Evolutionary conservation across 768 basidiomycete species (phyloP).

Genomic region (Dioszegia aurantiaca): DNA sequence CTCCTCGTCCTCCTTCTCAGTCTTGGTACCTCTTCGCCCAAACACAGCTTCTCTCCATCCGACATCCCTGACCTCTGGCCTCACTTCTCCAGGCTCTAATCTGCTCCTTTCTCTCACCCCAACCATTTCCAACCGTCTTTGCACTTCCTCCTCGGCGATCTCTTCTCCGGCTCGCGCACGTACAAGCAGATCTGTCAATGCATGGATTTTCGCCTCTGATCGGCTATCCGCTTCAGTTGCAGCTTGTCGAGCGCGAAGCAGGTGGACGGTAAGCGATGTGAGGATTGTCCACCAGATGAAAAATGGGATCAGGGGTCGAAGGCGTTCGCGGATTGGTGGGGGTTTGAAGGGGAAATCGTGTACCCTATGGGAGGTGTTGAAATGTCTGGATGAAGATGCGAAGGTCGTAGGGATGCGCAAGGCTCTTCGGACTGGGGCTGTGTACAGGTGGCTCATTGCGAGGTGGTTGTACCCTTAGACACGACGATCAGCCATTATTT

Average conservation of each 20-base stretch:
- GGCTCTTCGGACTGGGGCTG: not conserved
- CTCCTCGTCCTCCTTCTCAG: slow-evolving; percentile 28
- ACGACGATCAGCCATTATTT: not conserved
- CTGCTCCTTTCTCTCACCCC: slow-evolving; percentile 48
- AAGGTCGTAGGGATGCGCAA: not conserved
- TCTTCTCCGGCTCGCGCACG: slow-evolving; percentile 21
- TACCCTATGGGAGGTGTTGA: too few species aligned
- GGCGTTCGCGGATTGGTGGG: slow-evolving; percentile 46
- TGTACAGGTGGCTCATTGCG: not conserved
- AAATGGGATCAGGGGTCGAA: slow-evolving; percentile 47
- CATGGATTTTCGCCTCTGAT: slow-evolving; percentile 44
- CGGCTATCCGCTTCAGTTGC: slow-evolving; percentile 30
- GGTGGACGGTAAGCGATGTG: slow-evolving; percentile 46
- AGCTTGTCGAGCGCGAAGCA: slow-evolving; percentile 32
- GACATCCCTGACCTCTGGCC: slow-evolving; percentile 22
- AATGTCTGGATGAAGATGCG: not conserved
- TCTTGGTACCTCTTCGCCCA: slow-evolving; percentile 38
- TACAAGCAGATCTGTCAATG: slow-evolving; percentile 42
- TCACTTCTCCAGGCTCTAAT: slow-evolving; percentile 23
- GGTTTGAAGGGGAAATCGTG: slow-evolving; percentile 27
- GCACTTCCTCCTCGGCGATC: slow-evolving; percentile 36
- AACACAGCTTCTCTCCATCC: slow-evolving; percentile 51
- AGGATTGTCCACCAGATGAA: slow-evolving; percentile 48
- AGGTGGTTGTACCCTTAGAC: not conserved
- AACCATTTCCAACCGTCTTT: slow-evolving; percentile 51